Base-by-base conservation (phyloP, 2,329 filamentous ascomycete species). In the Beauveria sp. region DNA sequence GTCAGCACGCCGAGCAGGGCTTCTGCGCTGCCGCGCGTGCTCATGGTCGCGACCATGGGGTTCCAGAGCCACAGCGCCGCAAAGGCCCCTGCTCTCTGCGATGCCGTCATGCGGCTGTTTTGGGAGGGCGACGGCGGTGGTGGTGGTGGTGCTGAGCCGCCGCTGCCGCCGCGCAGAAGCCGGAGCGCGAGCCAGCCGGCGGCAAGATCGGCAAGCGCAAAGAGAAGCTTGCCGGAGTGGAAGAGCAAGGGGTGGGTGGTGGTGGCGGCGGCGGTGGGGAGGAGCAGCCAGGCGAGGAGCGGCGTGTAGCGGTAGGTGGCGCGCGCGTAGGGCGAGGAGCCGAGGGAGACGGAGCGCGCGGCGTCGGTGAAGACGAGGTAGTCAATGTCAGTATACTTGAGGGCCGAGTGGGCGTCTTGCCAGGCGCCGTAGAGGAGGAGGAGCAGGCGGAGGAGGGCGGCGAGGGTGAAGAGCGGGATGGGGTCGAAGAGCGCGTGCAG, bases 381-480 rank as follows among this genome's bases (percentile, higher is more conserved):
- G 80, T 99, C 94, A 69, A 99, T 97, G 76, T 99, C 94, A 56
- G 94, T 99, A 79, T 97, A 99, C 77, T 97, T 97, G 70, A 99
- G 78, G 16, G 93, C 87, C 8, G 92, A 96, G 76, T 92, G 82
- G 63, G 91, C 88, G 76, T 99, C 94, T 77, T 99, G 94, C 80
- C 90, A 92, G 63, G 91, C 84, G 62, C 94, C 93, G 73, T 97
- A 97, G 69, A 96, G 72, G 55, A 97, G 83, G 64, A 99, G 86
- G 37, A 78, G 72, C 6, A 84, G 71, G 63, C 94, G 90, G 26
- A 99, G 82, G 53, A 86, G 68, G 59, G 86, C 77, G 55, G 84
- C 79, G 14, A 82, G 72, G 58, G 76, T 64, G 72, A 88, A 85
- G 68, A 89, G 80, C 9, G 80, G 78, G 10, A 64, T 28, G 41